These are phyloP conservation scores for Pleodorina starrii DNA, from an alignment of 139 green algal species.

Conservation along the genomic window DNA sequence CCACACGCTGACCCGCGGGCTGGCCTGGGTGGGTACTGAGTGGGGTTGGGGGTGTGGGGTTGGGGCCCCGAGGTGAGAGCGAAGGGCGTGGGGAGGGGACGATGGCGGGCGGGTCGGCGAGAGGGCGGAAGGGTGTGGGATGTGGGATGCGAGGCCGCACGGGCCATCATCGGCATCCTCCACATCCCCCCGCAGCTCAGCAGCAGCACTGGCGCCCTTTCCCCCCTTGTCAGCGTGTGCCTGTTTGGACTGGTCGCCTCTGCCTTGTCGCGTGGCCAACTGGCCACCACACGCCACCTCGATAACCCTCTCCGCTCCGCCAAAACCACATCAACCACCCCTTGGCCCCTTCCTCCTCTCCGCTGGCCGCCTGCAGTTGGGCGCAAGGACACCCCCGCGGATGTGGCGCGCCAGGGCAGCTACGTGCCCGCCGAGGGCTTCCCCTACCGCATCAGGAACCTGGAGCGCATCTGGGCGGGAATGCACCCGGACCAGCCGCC, in stretches of 20 bases:
- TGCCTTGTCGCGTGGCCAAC: too few relatives aligned
- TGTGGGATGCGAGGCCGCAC: too few relatives aligned
- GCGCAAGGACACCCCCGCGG: slow-evolving; percentile 21
- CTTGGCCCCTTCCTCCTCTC: background rate
- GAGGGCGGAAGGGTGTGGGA: background rate
- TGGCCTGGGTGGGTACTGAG: background rate
- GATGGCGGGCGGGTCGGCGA: background rate
- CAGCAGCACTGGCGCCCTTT: too few relatives aligned
- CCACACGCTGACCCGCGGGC: slow-evolving; percentile 11
- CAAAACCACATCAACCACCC: too few relatives aligned
- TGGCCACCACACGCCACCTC: too few relatives aligned
- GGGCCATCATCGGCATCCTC: too few relatives aligned
- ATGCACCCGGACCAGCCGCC: slow-evolving; percentile 11
- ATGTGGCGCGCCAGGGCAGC: background rate
- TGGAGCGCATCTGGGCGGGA: slow-evolving; percentile 30
- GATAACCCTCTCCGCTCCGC: too few relatives aligned
- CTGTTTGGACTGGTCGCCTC: too few relatives aligned
- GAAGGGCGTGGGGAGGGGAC: too few relatives aligned
- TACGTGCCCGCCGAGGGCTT: background rate
- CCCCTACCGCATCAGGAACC: background rate
- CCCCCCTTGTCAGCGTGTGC: too few relatives aligned
- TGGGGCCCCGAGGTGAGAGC: too few relatives aligned
- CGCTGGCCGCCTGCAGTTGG: background rate
- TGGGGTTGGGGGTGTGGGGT: background rate
- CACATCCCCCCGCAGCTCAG: too few relatives aligned